A percentile compares a stretch with the other conserved stretches of the same genome.
These are phyloP conservation scores for Acacia acuminata DNA, from an alignment of 306 rosid genomes.

Conservation along the genomic window DNA sequence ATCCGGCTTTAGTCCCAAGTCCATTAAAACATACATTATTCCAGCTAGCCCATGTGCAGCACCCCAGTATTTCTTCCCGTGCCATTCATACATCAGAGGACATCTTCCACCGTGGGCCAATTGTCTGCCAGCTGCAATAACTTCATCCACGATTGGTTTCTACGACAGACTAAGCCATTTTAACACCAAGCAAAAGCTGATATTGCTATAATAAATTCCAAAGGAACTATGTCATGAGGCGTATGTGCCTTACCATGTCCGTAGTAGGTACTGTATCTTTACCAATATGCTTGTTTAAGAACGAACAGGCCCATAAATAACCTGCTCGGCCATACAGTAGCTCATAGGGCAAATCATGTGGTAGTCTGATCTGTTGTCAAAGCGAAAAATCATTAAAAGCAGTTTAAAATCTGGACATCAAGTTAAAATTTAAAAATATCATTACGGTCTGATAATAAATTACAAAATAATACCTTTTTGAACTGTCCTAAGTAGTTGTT, in stretches of 20 bases:
- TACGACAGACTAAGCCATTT: constrained; percentile 33
- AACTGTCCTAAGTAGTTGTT: constrained; percentile 57
- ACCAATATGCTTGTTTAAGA: constrained; percentile 75
- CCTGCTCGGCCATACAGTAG: constrained; percentile 78
- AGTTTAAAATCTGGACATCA: background rate
- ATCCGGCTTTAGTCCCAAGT: constrained; percentile 71
- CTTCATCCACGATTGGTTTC: constrained; percentile 72
- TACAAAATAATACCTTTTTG: constrained; percentile 47
- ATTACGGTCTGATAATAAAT: constrained; percentile 1
- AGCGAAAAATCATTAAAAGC: constrained; percentile 2
- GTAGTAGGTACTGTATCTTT: constrained; percentile 48
- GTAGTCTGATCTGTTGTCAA: constrained; percentile 60
- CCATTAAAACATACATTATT: constrained; percentile 78
- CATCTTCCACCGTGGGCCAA: constrained; percentile 59
- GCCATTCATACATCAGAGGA: constrained; percentile 91
- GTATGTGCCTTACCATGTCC: constrained; percentile 46
- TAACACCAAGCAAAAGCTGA: background rate
- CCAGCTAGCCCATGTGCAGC: constrained; percentile 96
- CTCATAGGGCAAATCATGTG: constrained; percentile 71
- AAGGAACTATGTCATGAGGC: constrained; percentile 9
- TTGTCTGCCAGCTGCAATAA: constrained; percentile 62
- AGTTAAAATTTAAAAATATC: constrained; percentile 18
- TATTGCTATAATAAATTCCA: constrained; percentile 14
- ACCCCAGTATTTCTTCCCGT: constrained; percentile 94
- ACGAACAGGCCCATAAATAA: constrained; percentile 78